These are phyloP conservation scores for Thermothielavioides terrestris DNA, from an alignment of 495 filamentous ascomycete genomes.

Conservation along the genomic window DNA sequence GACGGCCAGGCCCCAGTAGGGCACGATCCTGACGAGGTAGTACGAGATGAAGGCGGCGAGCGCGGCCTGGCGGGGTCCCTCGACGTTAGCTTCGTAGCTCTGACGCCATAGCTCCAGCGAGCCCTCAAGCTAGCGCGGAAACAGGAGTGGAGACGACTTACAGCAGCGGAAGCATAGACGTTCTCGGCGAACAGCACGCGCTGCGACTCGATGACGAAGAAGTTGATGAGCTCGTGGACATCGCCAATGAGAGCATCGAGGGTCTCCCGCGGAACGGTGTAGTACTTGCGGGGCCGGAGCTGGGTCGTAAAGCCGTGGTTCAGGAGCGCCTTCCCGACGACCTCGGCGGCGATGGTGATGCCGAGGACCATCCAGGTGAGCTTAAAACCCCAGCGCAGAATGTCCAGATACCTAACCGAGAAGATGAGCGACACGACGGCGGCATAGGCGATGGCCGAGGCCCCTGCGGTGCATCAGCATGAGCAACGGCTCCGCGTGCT, in stretches of 20 bases:
- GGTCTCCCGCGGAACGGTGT: slow-evolving; percentile 78
- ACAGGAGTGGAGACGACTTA: slow-evolving; percentile 41
- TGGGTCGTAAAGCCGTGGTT: slow-evolving; percentile 74
- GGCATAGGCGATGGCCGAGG: slow-evolving; percentile 77
- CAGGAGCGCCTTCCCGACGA: slow-evolving; percentile 65
- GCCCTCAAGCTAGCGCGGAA: background rate
- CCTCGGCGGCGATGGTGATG: slow-evolving; percentile 68
- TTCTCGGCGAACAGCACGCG: slow-evolving; percentile 94
- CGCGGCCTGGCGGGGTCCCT: slow-evolving; percentile 17
- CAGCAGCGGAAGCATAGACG: slow-evolving; percentile 65
- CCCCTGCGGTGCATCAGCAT: slow-evolving; percentile 43
- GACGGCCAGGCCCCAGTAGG: slow-evolving; percentile 83
- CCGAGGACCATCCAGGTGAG: slow-evolving; percentile 54
- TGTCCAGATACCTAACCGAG: slow-evolving; percentile 78
- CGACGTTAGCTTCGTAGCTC: slow-evolving; percentile 14
- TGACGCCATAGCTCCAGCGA: slow-evolving; percentile 6
- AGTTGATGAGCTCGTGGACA: slow-evolving; percentile 86
- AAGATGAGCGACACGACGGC: slow-evolving; percentile 72
- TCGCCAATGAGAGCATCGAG: slow-evolving; percentile 75
- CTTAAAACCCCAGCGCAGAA: slow-evolving; percentile 85
- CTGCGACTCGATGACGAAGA: slow-evolving; percentile 95
- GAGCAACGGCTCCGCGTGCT: slow-evolving; percentile 48
- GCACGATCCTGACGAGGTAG: slow-evolving; percentile 87
- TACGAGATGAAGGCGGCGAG: slow-evolving; percentile 75
- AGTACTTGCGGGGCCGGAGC: slow-evolving; percentile 85